Conservation (phyloP, 306 rosid genomes). For the Trifolium fragiferum region DNA sequence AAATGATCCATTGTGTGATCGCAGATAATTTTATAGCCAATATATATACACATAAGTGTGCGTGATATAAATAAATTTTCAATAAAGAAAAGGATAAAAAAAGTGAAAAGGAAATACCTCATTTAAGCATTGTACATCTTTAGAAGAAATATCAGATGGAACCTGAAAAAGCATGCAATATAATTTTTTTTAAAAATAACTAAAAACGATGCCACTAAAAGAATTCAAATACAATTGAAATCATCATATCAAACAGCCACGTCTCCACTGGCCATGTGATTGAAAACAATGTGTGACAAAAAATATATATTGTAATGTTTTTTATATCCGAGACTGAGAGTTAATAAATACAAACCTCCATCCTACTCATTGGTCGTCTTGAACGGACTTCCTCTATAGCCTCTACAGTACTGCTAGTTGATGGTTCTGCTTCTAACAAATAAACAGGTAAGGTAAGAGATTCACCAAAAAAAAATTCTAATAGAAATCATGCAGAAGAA, state of each 20-base stretch:
- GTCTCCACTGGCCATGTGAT: constrained; percentile 21
- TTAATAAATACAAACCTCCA: constrained; percentile 69
- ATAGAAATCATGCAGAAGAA: constrained; percentile 26
- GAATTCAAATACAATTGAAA: constrained; percentile 27
- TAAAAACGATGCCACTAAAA: constrained; percentile 10
- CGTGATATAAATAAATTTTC: not conserved
- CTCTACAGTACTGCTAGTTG: constrained; percentile 69
- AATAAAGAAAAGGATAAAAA: constrained; percentile 10
- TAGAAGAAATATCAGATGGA: constrained; percentile 72
- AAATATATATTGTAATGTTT: not conserved
- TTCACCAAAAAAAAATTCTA: constrained; percentile 21
- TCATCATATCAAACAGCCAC: constrained; percentile 13
- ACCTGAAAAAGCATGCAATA: constrained; percentile 65
- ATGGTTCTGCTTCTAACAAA: constrained; percentile 59
- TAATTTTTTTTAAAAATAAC: constrained; percentile 17
- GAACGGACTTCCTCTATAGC: constrained; percentile 81
- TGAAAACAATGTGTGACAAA: constrained; percentile 27
- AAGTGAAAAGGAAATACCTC: constrained; percentile 55
- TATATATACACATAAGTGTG: not conserved
- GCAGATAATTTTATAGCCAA: constrained; percentile 5
- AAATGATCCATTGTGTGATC: not conserved
- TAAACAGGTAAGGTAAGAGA: constrained; percentile 27
- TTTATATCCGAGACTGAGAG: constrained; percentile 22
- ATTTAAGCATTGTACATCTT: constrained; percentile 50
- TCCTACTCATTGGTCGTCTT: constrained; percentile 96